Conservation (phyloP, 106 monocot species). For the Dendrobium chrysotoxum region DNA sequence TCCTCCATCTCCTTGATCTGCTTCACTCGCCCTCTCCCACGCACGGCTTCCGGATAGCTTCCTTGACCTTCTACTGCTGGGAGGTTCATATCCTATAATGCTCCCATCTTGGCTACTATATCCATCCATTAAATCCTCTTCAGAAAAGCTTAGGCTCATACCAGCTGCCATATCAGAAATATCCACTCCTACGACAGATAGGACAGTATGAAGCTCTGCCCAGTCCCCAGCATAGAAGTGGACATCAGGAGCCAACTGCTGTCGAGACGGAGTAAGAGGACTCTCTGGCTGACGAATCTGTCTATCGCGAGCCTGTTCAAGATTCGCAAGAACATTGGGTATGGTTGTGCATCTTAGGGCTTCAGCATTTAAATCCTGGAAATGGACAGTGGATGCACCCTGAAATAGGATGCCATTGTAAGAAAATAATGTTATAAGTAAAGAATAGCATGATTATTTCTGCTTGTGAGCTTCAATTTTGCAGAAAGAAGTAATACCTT, state of each 20-base stretch:
- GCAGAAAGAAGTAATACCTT: slow-evolving; percentile 42
- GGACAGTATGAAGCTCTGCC: slow-evolving; percentile 71
- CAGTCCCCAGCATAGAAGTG: slow-evolving; percentile 88
- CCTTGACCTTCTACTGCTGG: slow-evolving; percentile 47
- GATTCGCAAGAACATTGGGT: slow-evolving; percentile 75
- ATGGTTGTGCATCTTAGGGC: slow-evolving; percentile 73
- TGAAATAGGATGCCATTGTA: slow-evolving; percentile 10
- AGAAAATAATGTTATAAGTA: background rate
- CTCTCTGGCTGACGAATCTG: slow-evolving; percentile 61
- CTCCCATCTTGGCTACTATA: slow-evolving; percentile 78
- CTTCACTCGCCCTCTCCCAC: slow-evolving; percentile 88
- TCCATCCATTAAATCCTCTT: slow-evolving; percentile 76
- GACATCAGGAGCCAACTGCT: slow-evolving; percentile 47
- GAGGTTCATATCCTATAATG: slow-evolving; percentile 34
- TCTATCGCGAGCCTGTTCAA: slow-evolving; percentile 68
- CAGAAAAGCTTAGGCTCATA: slow-evolving; percentile 57
- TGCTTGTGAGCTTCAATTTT: background rate
- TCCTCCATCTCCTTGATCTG: slow-evolving; percentile 46
- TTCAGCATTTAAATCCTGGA: slow-evolving; percentile 89
- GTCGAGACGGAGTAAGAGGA: slow-evolving; percentile 73
- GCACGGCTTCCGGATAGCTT: slow-evolving; percentile 89
- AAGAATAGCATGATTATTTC: background rate
- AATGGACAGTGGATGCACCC: slow-evolving; percentile 90
- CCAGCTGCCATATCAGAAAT: slow-evolving; percentile 17
- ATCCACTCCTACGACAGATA: slow-evolving; percentile 51